phyloP scores from a whole-genome alignment of 441 rosid species.

The Adansonia madagascariensis region DNA sequence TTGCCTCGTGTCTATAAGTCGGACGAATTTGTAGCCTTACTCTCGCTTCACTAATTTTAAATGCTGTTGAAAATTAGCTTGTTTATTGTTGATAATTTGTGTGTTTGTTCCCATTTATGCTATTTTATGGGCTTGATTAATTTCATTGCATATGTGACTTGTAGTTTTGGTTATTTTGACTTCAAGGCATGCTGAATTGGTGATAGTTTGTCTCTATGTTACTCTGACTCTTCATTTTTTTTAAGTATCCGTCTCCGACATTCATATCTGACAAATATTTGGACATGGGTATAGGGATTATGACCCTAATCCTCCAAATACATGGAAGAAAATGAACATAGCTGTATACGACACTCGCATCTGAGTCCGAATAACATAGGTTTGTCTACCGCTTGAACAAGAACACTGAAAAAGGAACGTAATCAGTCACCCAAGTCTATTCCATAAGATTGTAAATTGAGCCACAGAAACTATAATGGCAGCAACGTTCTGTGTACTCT shows the following conservation, averaged over 20 bases:
- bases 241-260: too few species aligned
- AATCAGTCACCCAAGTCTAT: not conserved
- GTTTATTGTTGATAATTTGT: not conserved
- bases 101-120: slow-evolving; percentile 12
- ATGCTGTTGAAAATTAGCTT: not conserved
- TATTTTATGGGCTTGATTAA: not conserved
- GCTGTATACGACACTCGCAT: too few species aligned
- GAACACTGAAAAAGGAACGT: not conserved
- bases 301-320: too few species aligned
- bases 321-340: too few species aligned
- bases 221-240: too few species aligned
- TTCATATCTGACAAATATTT: too few species aligned
- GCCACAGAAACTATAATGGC: not conserved
- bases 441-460: not conserved
- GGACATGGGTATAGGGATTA: too few species aligned
- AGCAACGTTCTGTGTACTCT: not conserved
- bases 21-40: not conserved
- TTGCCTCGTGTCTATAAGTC: not conserved
- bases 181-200: not conserved
- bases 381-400: not conserved
- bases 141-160: not conserved
- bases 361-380: too few species aligned
- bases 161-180: not conserved
- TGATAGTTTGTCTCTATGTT: not conserved
- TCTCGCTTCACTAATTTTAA: not conserved